These are phyloP conservation scores for Monosporascus sp. DNA, from an alignment of 2,329 filamentous ascomycete species.

Conservation along the genomic window DNA sequence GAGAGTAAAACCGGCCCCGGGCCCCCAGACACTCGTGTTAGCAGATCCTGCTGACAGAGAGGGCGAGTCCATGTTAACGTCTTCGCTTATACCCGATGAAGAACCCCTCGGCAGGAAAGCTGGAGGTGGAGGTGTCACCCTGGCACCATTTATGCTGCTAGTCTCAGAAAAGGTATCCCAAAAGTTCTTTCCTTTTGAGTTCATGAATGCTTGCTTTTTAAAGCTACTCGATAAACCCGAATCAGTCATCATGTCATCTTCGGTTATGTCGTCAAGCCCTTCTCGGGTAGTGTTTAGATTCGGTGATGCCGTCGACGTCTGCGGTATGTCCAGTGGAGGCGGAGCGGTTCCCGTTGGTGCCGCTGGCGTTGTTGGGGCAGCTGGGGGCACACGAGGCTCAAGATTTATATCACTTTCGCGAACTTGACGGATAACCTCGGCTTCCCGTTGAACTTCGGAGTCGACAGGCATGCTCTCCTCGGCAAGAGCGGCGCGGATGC, in stretches of 20 bases:
- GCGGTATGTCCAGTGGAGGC: slow-evolving; percentile 39
- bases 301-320: slow-evolving; percentile 58
- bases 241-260: slow-evolving; percentile 64
- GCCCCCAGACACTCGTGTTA: slow-evolving; percentile 24
- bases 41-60: slow-evolving; percentile 33
- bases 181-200: slow-evolving; percentile 64
- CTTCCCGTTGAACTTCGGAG: slow-evolving; percentile 82
- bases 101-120: slow-evolving; percentile 55
- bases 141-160: slow-evolving; percentile 43
- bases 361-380: not conserved
- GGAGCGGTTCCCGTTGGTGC: slow-evolving; percentile 14
- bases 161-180: slow-evolving; percentile 77
- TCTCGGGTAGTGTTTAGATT: slow-evolving; percentile 58
- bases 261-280: slow-evolving; percentile 61
- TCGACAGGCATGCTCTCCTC: slow-evolving; percentile 88
- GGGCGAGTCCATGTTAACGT: slow-evolving; percentile 69
- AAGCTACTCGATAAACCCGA: slow-evolving; percentile 59
- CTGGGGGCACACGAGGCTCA: slow-evolving; percentile 35
- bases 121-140: slow-evolving; percentile 56
- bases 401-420: slow-evolving; percentile 77
- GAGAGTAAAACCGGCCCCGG: slow-evolving; percentile 29
- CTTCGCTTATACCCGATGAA: slow-evolving; percentile 60
- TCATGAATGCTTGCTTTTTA: slow-evolving; percentile 66
- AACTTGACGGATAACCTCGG: slow-evolving; percentile 92
- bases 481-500: slow-evolving; percentile 81